phyloP scores from a whole-genome alignment of 78 protist genomes.

The Planoprotostelium fungivorum region DNA sequence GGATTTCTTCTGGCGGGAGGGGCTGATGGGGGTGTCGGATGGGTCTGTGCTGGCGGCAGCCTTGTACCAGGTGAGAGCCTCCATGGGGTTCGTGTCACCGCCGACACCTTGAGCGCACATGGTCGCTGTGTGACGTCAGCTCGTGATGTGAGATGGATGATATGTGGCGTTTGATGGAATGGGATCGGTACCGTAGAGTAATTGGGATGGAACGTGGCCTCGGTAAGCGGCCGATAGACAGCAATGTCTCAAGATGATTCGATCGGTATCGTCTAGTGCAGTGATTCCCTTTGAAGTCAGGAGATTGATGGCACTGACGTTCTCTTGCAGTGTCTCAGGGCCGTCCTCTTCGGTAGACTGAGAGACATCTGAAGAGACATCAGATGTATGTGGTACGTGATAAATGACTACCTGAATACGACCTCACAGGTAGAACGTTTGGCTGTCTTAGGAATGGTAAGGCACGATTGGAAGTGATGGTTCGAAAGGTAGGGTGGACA shows the following conservation, averaged over 20 bases:
- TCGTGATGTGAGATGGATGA: not conserved
- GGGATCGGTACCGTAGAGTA: not conserved
- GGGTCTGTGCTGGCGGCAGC: not conserved
- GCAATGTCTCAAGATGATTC: not conserved
- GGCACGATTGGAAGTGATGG: too few relatives aligned
- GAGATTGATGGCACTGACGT: not conserved
- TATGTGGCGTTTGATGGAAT: not conserved
- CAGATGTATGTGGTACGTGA: too few relatives aligned
- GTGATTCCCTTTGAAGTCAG: not conserved
- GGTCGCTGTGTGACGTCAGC: not conserved
- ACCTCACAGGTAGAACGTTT: too few relatives aligned
- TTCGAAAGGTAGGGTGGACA: too few relatives aligned
- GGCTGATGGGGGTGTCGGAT: not conserved
- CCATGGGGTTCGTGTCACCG: not conserved
- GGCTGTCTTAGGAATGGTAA: too few relatives aligned
- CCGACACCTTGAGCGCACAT: not conserved
- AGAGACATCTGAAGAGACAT: too few relatives aligned
- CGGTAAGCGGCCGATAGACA: not conserved
- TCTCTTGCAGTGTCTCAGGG: not conserved
- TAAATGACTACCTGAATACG: too few relatives aligned
- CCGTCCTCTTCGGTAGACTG: too few relatives aligned
- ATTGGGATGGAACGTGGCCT: not conserved
- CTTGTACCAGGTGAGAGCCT: not conserved
- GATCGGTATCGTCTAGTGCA: not conserved
- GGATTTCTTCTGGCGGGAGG: not conserved